These are phyloP conservation scores for Jatropha podagrica DNA, from an alignment of 441 rosid species.

Conservation along the genomic window DNA sequence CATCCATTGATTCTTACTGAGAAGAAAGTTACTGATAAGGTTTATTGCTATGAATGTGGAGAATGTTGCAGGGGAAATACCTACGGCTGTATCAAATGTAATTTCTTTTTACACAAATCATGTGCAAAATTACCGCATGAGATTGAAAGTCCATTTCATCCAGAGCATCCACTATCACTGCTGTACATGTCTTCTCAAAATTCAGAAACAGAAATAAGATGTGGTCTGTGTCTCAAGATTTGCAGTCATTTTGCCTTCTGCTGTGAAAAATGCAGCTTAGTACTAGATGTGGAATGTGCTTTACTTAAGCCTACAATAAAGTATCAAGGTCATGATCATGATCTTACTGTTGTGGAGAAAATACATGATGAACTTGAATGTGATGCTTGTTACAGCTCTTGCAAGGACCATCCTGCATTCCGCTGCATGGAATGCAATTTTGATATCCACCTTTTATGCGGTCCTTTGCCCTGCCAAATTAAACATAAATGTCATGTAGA, in stretches of 20 bases:
- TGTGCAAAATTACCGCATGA: slow-evolving; percentile 20
- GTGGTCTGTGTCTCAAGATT: background rate
- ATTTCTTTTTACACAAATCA: slow-evolving; percentile 21
- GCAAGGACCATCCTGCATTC: background rate
- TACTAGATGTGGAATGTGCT: slow-evolving; percentile 25
- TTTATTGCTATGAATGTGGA: slow-evolving; percentile 6
- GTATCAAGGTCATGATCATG: slow-evolving; percentile 16
- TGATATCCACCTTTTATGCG: background rate
- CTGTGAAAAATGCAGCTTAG: slow-evolving; percentile 12
- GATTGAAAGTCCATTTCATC: slow-evolving; percentile 24
- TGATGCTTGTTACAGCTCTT: background rate
- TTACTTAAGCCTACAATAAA: background rate
- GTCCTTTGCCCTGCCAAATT: background rate
- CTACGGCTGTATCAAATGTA: slow-evolving; percentile 14
- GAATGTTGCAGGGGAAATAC: background rate
- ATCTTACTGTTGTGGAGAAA: slow-evolving; percentile 4
- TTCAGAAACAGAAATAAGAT: background rate
- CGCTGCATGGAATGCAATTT: slow-evolving; percentile 21
- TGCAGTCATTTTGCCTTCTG: slow-evolving; percentile 2
- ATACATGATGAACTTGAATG: slow-evolving; percentile 5
- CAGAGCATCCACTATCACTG: slow-evolving; percentile 21
- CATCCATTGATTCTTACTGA: slow-evolving; percentile 18
- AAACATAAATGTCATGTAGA: slow-evolving; percentile 14
- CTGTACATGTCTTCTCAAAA: background rate
- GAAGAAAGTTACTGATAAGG: background rate